A percentile compares a stretch with the other conserved stretches of the same genome.
These are phyloP conservation scores for Phytophthora fragariae DNA, from an alignment of 352 stramenopile genomes.

Conservation along the genomic window DNA sequence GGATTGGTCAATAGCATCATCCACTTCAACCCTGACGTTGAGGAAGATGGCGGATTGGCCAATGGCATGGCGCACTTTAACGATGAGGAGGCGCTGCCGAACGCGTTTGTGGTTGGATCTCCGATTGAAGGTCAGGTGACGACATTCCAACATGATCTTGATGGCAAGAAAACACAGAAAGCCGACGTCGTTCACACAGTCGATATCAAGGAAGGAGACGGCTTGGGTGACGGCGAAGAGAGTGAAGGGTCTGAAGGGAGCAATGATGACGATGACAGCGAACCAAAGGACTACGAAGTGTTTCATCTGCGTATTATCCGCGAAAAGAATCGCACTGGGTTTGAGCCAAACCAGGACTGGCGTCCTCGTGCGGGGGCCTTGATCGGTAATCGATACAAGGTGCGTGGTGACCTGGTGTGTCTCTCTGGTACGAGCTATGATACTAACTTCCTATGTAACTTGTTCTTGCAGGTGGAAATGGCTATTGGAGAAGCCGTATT, in stretches of 20 bases:
- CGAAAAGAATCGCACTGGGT: constrained; percentile 83
- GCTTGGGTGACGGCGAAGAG: constrained; percentile 20
- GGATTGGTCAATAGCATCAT: constrained; percentile 25
- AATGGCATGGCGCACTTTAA: constrained; percentile 27
- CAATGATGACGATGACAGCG: constrained; percentile 48
- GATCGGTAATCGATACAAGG: constrained; percentile 72
- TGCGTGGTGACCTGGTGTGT: constrained; percentile 20
- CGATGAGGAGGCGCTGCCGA: constrained; percentile 12
- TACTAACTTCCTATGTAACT: constrained; percentile 8
- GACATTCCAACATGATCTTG: constrained; percentile 41
- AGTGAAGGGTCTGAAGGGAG: constrained; percentile 48
- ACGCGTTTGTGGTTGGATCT: constrained; percentile 28
- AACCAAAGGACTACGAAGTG: constrained; percentile 72
- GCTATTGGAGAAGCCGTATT: constrained; percentile 87
- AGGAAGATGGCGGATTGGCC: constrained; percentile 18
- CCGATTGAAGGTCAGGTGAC: constrained; percentile 32
- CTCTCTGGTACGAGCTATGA: neutral
- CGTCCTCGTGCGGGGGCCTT: constrained; percentile 61
- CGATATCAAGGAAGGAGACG: constrained; percentile 42
- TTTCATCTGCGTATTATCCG: constrained; percentile 78
- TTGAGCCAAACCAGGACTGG: constrained; percentile 84
- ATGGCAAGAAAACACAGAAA: constrained; percentile 37
- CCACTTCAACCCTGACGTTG: constrained; percentile 14
- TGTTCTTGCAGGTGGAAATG: constrained; percentile 57
- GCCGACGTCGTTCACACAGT: constrained; percentile 39